Evolutionary conservation across 305 asterid genomes (phyloP), one percentile per base, ranked within the genome.

Genomic region (Nicotiana rustica): DNA sequence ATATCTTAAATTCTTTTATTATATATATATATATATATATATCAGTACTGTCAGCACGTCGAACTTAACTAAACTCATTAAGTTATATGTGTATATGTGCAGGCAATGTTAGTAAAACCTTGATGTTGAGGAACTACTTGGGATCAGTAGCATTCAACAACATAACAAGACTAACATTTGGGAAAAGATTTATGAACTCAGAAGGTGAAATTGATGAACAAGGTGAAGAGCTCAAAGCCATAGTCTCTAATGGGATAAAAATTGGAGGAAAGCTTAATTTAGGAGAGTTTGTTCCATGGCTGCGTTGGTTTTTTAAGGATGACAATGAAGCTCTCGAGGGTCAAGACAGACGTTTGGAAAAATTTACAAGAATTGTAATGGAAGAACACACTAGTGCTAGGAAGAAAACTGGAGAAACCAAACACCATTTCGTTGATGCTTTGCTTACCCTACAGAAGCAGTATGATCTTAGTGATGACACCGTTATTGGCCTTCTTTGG

Each of bases 151-250:
- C 86, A 82, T 86, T 86, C 81, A 85, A 81, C 83, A 82, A 84
- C 83, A 86, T 86, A 75, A 84, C 89, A 57, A 81, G 85, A 55
- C 25, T 86, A 76, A 78, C 86, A 61, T 86, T 86, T 69, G 89
- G 89, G 4, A 73, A 73, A 0, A 47, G 62, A 49, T 73, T 73
- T 29, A 73, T 73, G n/a, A 47, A 73, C 21, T 36, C 82, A 10
- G n/a, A 69, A 36, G 87, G 89, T 29, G 76, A 70, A 35, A 36
- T 86, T 44, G 85, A 86, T 68, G 85, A 70, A 25, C 86, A 86
- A 66, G 89, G 89, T 12, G 64, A 86, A 65, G 83, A 86, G 68
- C 66, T 86, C 35, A 86, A 78, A 78, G 67, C 77, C 31, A 84
- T 86, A 38, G 65, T 81, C 2, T 52, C 65, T 0, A 56, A 86